Conservation (phyloP, 305 asterid species). For the Rubia peregrina region DNA sequence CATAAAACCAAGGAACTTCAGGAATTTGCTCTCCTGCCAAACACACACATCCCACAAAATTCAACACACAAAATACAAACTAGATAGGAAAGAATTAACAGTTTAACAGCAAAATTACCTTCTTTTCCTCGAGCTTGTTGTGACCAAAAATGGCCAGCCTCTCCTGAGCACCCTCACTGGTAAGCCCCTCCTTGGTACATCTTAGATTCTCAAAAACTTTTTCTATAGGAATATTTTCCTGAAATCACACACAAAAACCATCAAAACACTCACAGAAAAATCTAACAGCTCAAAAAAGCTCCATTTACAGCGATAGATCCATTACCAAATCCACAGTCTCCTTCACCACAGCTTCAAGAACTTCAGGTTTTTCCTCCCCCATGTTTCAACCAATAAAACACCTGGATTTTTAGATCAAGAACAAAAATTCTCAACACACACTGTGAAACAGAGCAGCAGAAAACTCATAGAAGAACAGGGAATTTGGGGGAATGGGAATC, state of each 20-base stretch:
- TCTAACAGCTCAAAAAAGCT: slow-evolving; percentile 19
- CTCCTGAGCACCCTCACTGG: slow-evolving; percentile 70
- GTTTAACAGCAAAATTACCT: slow-evolving; percentile 27
- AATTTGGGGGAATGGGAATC: slow-evolving; percentile 9
- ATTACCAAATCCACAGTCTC: slow-evolving; percentile 99
- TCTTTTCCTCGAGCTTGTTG: slow-evolving; percentile 98
- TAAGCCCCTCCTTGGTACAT: slow-evolving; percentile 85
- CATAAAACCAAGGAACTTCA: slow-evolving; percentile 95
- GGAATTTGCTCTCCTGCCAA: slow-evolving; percentile 78
- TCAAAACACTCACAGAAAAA: slow-evolving; percentile 15
- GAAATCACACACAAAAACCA: slow-evolving; percentile 22
- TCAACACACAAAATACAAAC: slow-evolving; percentile 2
- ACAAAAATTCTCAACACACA: slow-evolving; percentile 22
- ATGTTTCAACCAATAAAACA: slow-evolving; percentile 25
- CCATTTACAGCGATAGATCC: slow-evolving; percentile 48
- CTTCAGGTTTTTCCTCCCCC: slow-evolving; percentile 94
- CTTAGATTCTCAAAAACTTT: slow-evolving; percentile 94
- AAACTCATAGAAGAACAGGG: slow-evolving; percentile 6
- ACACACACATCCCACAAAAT: slow-evolving; percentile 6
- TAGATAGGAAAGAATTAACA: slow-evolving; percentile 6
- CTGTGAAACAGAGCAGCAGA: slow-evolving; percentile 21
- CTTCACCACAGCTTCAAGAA: slow-evolving; percentile 88
- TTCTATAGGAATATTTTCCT: slow-evolving; percentile 94
- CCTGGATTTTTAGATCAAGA: slow-evolving; percentile 27
- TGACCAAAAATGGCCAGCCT: slow-evolving; percentile 90